These are phyloP conservation scores for Cladophialophora bantiana DNA, from an alignment of 2,329 filamentous ascomycete genomes.

Conservation along the genomic window DNA sequence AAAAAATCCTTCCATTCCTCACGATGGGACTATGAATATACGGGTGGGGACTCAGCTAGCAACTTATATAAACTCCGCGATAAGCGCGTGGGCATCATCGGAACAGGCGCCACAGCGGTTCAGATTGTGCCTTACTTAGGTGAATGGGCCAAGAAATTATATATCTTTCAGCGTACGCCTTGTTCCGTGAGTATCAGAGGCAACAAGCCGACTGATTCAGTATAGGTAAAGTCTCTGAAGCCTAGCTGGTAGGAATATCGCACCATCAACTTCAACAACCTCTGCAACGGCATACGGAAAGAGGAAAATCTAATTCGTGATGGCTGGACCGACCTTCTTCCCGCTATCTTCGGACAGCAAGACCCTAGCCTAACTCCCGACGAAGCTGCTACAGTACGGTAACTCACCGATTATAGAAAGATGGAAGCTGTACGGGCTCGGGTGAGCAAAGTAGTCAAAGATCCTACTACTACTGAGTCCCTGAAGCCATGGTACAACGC, in stretches of 20 bases:
- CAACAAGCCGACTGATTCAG: conserved; percentile 24
- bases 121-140: conserved; percentile 29
- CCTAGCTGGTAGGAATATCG: conserved; percentile 43
- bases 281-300: conserved; percentile 24
- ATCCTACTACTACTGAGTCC: conserved; percentile 55
- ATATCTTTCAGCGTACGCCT: conserved; percentile 47
- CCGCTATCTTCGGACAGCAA: too few species aligned
- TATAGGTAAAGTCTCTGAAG: conserved; percentile 7
- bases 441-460: conserved; percentile 58
- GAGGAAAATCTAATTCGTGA: conserved; percentile 43
- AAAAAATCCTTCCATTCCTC: conserved; percentile 1
- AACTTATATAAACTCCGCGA: conserved; percentile 45
- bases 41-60: conserved; percentile 55
- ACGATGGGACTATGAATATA: conserved; percentile 37
- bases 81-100: conserved; percentile 33
- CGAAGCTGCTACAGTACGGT: background rate
- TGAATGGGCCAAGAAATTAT: conserved; percentile 53
- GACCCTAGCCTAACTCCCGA: too few species aligned
- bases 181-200: conserved; percentile 45
- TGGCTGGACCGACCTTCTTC: conserved; percentile 37
- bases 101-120: conserved; percentile 32
- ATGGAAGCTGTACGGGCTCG: conserved; percentile 53
- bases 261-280: conserved; percentile 43
- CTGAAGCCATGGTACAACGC: conserved; percentile 64
- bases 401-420: conserved; percentile 25